A percentile compares a stretch with the other conserved stretches of the same genome.
These are phyloP conservation scores for Xylariales sp. DNA, from an alignment of 2,329 filamentous ascomycete species.

Conservation along the genomic window DNA sequence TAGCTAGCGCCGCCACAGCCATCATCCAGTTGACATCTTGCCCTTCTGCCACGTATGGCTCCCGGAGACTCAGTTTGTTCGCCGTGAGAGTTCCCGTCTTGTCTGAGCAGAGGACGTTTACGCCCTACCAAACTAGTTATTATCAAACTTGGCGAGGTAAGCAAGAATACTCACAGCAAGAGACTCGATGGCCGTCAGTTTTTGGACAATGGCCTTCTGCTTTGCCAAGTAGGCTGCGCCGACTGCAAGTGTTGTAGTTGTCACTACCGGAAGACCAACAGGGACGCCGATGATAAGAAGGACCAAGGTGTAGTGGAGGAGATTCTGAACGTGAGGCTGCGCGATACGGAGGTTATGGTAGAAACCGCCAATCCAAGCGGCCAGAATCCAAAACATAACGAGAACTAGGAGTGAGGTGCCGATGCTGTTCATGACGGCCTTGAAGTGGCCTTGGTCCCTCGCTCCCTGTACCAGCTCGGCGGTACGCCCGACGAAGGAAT, in stretches of 20 bases:
- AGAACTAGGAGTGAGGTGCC: constrained; percentile 78
- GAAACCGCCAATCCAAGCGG: constrained; percentile 82
- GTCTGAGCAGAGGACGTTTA: constrained; percentile 83
- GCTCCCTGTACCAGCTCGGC: constrained; percentile 79
- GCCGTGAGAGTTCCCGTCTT: constrained; percentile 83
- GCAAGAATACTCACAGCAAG: constrained; percentile 60
- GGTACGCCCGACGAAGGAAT: constrained; percentile 82
- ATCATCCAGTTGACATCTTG: constrained; percentile 88
- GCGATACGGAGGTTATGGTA: constrained; percentile 76
- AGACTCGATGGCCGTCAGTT: constrained; percentile 82
- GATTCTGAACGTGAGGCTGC: constrained; percentile 66
- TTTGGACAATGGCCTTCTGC: constrained; percentile 83
- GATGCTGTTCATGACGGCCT: constrained; percentile 86
- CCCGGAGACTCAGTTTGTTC: constrained; percentile 80
- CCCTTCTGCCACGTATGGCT: constrained; percentile 80
- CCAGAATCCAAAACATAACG: constrained; percentile 81
- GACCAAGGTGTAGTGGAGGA: constrained; percentile 76
- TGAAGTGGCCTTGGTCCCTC: constrained; percentile 81
- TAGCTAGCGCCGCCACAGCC: constrained; percentile 80
- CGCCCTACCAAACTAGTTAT: constrained; percentile 58
- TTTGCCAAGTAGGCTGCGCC: constrained; percentile 81
- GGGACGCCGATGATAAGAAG: constrained; percentile 82
- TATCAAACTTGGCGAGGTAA: background rate
- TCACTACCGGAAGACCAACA: constrained; percentile 83
- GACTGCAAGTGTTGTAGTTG: constrained; percentile 80